Base-by-base conservation (phyloP, 257 asterid genomes). In the Capsicum chinense region DNA sequence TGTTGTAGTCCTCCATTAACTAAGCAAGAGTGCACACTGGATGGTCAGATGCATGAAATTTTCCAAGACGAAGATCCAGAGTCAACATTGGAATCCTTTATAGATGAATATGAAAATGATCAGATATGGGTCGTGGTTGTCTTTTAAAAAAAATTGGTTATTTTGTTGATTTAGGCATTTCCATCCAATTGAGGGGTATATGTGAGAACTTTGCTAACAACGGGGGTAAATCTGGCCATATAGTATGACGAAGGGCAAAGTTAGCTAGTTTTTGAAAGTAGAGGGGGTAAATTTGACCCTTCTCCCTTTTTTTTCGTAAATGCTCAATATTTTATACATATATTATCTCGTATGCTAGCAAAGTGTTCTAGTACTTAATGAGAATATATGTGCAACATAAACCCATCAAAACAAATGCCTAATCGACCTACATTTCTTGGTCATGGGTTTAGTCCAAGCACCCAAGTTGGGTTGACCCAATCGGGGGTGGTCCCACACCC, bases 1-100 rank as follows among this genome's bases (percentile, higher is more conserved):
- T 26, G 33, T 21, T 3, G 5, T 52, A 21, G 63, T 76, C 64
- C 26, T 76, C n/a, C 48, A 76, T 19, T 76, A 52, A 76, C 48
- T 21, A 26, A 35, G 1, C 33, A 19, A 33, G 14, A 4, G 81
- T 52, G 63, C 54, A 26, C 59, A 33, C 54, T 85, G 47, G 59
- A 57, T 79, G 76, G 79, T 74, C 90, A 94, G 98, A 70, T 94
- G n/a, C 88, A 88, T 69, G 82, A 87, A 64, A 48, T 89, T 56
- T 93, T 94, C 82, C 87, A 86, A 26, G 85, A 84, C n/a, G 94
- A 94, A 69, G 90, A 91, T 86, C 93, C 97, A 8, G 91, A 86
- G 76, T 67, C 87, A 19, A 95, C 97, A 47, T 67, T 94, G 87
- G 89, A 84, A 82, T 70, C 81, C 54, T 76, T 90, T 57, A 85